Evolutionary conservation across 2,329 filamentous ascomycete species (phyloP).

Genomic region (Periconia sp.): DNA sequence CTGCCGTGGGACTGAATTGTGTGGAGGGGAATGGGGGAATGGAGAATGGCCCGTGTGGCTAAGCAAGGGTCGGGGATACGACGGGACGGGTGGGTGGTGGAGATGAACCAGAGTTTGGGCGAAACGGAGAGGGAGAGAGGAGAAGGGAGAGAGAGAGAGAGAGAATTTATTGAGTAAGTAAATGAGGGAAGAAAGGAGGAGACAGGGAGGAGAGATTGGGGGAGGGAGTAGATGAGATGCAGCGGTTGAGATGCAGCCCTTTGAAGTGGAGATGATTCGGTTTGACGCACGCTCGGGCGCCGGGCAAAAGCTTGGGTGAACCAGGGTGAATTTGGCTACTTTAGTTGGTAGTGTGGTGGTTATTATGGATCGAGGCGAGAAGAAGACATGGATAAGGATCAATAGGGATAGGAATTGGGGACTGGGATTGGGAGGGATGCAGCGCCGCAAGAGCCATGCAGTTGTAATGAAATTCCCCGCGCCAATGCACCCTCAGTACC

Average conservation of each 20-base stretch:
- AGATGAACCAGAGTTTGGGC: constrained; percentile 8
- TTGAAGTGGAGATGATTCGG: neutral
- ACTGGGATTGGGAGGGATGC: too few species aligned
- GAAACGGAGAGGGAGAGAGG: constrained; percentile 8
- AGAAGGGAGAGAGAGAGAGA: constrained; percentile 1
- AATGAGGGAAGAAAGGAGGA: neutral
- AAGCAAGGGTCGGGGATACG: constrained; percentile 1
- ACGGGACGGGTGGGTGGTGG: neutral
- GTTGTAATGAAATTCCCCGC: too few species aligned
- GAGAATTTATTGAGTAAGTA: too few species aligned
- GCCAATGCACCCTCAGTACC: too few species aligned
- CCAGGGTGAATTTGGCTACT: neutral
- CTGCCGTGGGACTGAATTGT: neutral
- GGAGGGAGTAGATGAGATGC: neutral
- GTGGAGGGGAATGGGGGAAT: neutral
- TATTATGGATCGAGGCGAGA: too few species aligned
- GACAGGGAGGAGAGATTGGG: constrained; percentile 1
- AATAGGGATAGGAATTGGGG: too few species aligned
- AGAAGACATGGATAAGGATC: neutral
- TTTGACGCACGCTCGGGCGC: neutral
- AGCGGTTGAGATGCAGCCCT: constrained; percentile 4
- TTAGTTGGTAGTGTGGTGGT: neutral
- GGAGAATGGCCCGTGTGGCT: neutral
- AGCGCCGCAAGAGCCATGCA: too few species aligned
- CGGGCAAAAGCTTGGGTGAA: constrained; percentile 1